Base-by-base conservation (phyloP, 305 asterid genomes). In the Fraxinus greggii region DNA sequence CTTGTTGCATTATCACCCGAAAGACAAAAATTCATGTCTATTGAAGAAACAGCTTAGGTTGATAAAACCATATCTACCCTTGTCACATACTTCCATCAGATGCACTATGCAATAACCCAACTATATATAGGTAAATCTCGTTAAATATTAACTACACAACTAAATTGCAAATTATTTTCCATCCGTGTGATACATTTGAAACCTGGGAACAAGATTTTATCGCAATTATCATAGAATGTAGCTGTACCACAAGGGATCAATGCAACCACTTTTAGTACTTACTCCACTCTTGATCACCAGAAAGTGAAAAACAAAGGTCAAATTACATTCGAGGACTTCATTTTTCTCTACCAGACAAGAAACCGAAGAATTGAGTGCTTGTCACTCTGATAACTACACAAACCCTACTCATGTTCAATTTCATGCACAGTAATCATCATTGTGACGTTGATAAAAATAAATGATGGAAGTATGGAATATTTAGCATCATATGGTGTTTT, bases 51-150 rank as follows among this genome's bases (percentile, higher is more conserved):
- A 26, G 54, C 23, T 75, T 32, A 5, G 9, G n/a, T 32, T 24
- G 8, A 8, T 75, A 75, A 79, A 65, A 24, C 73, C 45, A 72
- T 77, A 23, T 77, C 72, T 32, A 72, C 31, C 33, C 65, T 31
- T 19, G 67, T 9, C 72, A 78, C 80, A 82, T 51, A 73, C 70
- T 38, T 23, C 24, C 15, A 63, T 23, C 72, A 75, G 51, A 42
- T 40, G n/a, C 35, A 79, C 29, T 5, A 75, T 15, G 19, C 23
- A 5, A 24, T 75, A 75, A 13, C 19, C 17, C 78, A 42, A 3
- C 23, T 24, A 65, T 65, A 65, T 65, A 23, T 61, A 12, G 31
- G 15, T 29, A 8, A 81, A 75, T 31, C 32, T 61, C 36, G 5
- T 38, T 15, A 5, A 81, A 81, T 9, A 7, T 54, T 28, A 73